Base-by-base conservation (phyloP, 257 asterid genomes). In the Fraxinus cuspidata region DNA sequence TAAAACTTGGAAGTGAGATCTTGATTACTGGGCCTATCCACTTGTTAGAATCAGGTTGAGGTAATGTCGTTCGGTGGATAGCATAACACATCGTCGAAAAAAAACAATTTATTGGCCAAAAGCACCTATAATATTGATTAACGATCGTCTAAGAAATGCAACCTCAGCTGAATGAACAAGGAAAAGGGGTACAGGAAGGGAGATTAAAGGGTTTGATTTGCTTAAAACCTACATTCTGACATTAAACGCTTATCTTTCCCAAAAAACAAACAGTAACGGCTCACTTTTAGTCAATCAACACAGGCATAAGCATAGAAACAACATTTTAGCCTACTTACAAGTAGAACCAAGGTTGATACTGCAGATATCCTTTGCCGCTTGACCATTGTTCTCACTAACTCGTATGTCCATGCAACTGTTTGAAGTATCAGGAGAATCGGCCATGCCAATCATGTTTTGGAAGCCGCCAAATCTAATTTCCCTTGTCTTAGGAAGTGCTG, bases 1-100 rank as follows among this genome's bases (percentile, higher is more conserved):
- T 93, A 82, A 90, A 95, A 91, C 97, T 95, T 29, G 99, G 98
- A 81, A 95, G 99, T 44, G 97, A 91, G 83, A 95, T 77, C 81
- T 90, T 95, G 81, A 90, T 74, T 23, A 73, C 80, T 44, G 97
- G 99, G 18, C 96, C 94, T 84, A 74, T 85, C 99, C 97, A 93
- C 78, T 78, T 74, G 74, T 85, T 78, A 0, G 90, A 65, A 35
- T 88, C 79, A 4, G 75, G 74, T 37, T 78, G 86, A 35, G 86
- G 72, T 80, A 80, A 88, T 90, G 92, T 56, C 18, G 71, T 77
- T 73, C 70, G 60, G 74, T 42, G 3, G 71, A 70, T 67, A 82
- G 70, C 37, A 28, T 7, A 53, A 70, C 72, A 68, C 53, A 44
- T 25, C 35, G 28, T 34, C 27, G 8, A n/a, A n/a, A 71, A 60